Evolutionary conservation across 2,329 filamentous ascomycete species (phyloP).

Genomic region (Beauveria brongniartii): DNA sequence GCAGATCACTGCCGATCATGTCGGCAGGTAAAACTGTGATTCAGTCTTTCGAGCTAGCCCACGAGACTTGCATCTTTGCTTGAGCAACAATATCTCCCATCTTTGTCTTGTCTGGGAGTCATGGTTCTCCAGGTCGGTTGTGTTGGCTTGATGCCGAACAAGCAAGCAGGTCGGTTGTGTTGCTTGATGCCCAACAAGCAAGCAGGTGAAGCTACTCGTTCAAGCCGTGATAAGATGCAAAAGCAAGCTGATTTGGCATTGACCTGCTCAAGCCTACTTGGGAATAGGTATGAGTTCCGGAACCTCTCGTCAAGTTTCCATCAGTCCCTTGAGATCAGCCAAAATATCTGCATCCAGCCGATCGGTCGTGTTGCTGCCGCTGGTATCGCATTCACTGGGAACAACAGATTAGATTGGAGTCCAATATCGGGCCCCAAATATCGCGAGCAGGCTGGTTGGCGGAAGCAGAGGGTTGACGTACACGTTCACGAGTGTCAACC

Average conservation of each 20-base stretch:
- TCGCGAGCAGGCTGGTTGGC: too few relatives aligned
- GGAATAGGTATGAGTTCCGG: neutral
- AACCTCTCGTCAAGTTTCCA: too few relatives aligned
- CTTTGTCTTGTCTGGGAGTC: too few relatives aligned
- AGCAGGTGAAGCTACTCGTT: neutral
- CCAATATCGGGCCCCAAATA: too few relatives aligned
- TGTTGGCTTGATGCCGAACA: neutral
- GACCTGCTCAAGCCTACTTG: neutral
- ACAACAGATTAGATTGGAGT: too few relatives aligned
- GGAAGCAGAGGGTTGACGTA: too few relatives aligned
- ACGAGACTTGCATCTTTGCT: neutral
- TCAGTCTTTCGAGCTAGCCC: neutral
- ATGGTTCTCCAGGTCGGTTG: neutral
- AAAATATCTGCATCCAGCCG: neutral
- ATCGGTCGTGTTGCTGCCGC: too few relatives aligned
- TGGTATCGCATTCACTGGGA: too few relatives aligned
- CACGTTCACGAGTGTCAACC: too few relatives aligned
- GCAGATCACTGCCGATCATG: neutral
- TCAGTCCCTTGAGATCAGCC: neutral
- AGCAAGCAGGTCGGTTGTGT: neutral
- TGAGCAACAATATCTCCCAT: neutral
- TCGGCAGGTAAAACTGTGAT: neutral
- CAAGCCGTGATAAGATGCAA: neutral
- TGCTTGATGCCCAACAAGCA: neutral
- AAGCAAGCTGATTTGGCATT: neutral